These are phyloP conservation scores for Oryza longistaminata DNA, from an alignment of 176 grass and related monocot species.

Conservation along the genomic window DNA sequence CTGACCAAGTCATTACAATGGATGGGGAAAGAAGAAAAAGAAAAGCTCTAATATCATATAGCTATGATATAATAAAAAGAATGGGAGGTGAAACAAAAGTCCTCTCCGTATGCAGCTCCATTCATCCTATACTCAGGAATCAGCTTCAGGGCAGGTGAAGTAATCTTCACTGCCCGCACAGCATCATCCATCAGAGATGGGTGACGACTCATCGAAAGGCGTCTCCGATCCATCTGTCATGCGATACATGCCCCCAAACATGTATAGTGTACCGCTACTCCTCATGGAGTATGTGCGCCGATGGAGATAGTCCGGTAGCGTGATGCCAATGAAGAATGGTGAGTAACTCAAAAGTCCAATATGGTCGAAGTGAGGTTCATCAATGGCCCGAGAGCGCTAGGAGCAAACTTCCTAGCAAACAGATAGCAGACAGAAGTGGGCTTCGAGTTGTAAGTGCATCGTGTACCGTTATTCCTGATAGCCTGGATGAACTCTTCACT, in stretches of 20 bases:
- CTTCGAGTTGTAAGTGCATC: constrained; percentile 67
- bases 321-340: neutral
- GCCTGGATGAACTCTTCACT: constrained; percentile 61
- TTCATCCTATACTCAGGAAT: constrained; percentile 17
- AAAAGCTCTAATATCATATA: constrained; percentile 35
- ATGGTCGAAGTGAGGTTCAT: constrained; percentile 69
- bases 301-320: constrained; percentile 21
- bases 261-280: constrained; percentile 32
- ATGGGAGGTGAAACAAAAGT: constrained; percentile 46
- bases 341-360: constrained; percentile 53
- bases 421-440: constrained; percentile 67
- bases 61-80: constrained; percentile 60
- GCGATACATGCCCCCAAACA: constrained; percentile 31
- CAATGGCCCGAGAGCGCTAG: constrained; percentile 65
- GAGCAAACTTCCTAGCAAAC: constrained; percentile 87
- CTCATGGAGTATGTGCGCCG: neutral
- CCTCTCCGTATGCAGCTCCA: constrained; percentile 32
- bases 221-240: constrained; percentile 31
- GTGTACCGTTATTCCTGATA: constrained; percentile 76
- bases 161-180: constrained; percentile 41
- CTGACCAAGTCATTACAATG: constrained; percentile 49
- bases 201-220: constrained; percentile 17
- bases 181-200: constrained; percentile 29
- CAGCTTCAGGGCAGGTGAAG: constrained; percentile 54
- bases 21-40: neutral